Evolutionary conservation across 2,329 filamentous ascomycete genomes (phyloP).

Genomic region (Daldinia sp.): DNA sequence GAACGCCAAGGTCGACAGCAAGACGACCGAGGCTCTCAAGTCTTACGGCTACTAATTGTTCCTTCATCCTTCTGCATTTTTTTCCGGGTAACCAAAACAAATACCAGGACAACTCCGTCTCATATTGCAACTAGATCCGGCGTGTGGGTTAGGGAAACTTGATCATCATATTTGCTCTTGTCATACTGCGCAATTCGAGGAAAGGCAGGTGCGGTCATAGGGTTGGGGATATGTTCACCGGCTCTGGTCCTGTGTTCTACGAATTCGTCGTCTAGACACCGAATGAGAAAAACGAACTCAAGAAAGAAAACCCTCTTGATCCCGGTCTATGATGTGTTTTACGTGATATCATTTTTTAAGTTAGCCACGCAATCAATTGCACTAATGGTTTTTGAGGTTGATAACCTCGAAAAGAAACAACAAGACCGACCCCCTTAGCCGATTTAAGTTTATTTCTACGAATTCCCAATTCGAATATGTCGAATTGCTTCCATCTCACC

Average conservation of each 20-base stretch:
- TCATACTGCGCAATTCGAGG: slow-evolving; percentile 51
- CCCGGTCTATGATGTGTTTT: slow-evolving; percentile 9
- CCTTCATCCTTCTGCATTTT: slow-evolving; percentile 50
- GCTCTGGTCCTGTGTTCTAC: slow-evolving; percentile 53
- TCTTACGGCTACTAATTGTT: slow-evolving; percentile 85
- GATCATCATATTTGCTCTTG: slow-evolving; percentile 53
- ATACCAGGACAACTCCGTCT: slow-evolving; percentile 49
- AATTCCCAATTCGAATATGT: background rate
- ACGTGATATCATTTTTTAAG: background rate
- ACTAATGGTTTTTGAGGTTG: background rate
- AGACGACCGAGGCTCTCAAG: slow-evolving; percentile 90
- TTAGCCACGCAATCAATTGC: background rate
- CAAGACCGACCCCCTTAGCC: background rate
- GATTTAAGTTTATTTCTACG: background rate
- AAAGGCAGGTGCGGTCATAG: slow-evolving; percentile 50
- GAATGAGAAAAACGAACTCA: slow-evolving; percentile 55
- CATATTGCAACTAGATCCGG: slow-evolving; percentile 54
- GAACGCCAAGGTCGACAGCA: slow-evolving; percentile 86
- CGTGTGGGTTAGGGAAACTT: slow-evolving; percentile 54
- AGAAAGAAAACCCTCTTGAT: slow-evolving; percentile 25
- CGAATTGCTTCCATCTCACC: background rate
- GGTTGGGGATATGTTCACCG: slow-evolving; percentile 49
- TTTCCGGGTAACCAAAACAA: slow-evolving; percentile 49
- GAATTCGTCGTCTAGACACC: slow-evolving; percentile 53
- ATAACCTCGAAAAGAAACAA: background rate